Base-by-base conservation (phyloP, 495 filamentous ascomycete genomes). In the Xylaria palmicola region DNA sequence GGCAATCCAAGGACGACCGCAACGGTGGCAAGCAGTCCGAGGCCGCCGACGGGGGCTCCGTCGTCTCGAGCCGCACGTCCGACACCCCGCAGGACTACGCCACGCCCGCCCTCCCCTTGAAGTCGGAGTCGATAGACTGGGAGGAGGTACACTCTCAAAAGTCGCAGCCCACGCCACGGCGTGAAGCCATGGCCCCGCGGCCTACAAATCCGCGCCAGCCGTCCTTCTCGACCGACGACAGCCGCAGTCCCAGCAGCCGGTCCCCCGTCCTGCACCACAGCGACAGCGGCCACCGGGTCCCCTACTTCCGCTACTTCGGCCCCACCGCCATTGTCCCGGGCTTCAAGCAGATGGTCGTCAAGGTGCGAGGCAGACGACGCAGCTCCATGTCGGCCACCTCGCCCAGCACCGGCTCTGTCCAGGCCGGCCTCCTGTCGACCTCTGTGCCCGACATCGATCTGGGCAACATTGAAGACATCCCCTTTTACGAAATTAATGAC, bases 321-420 rank as follows among this genome's bases (percentile, higher is more conserved):
- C 90, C 90, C 1, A 95, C 91, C 2, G 91, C 91, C 59, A 95
- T 95, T 65, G 89, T 93, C 36, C 90, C 90, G 2, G 91, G 91
- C n/a, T 93, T 91, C 74, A 95, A 93, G 72, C 89, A 93, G 68
- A 92, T 93, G 88, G 88, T 94, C 53, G 90, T 91, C 48, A 87
- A 90, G 65, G 85, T 93, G 13, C 73, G 76, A 32, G 74, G 81
- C 64, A 69, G 81, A 59, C 72, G 79, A 6, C 73, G 74, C 62
- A 81, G 80, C 59, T 78, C 75, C 34, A 75, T 80, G 68, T 77
- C 77, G 15, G 71, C 71, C 19, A 69, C 72, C 2, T 81, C 77
- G 4, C 77, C 77, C 1, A 64, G 62, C 17, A 63, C 63, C 15
- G 66, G 68, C 62, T 65, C 70, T 54, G 65, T 56, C 30, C 55